Evolutionary conservation across 1,284 basidiomycete species (phyloP).

Genomic region (Mycena sp.): DNA sequence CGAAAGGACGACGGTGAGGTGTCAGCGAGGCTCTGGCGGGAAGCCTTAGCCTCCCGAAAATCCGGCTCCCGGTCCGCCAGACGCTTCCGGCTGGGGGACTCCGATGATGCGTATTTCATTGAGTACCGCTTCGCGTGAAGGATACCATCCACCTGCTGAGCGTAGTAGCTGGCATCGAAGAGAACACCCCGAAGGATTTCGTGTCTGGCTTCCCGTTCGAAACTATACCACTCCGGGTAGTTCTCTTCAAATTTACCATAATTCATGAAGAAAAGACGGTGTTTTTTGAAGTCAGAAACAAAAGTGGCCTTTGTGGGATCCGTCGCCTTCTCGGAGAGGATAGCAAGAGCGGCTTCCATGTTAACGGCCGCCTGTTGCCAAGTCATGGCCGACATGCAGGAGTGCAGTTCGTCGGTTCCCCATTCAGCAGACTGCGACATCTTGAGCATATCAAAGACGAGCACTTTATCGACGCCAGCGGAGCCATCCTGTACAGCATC

Average conservation of each 20-base stretch:
- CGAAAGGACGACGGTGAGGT: conserved; percentile 5
- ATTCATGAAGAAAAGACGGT: conserved; percentile 2
- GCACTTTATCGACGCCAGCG: too few relatives aligned
- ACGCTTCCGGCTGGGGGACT: not conserved
- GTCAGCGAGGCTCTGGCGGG: not conserved
- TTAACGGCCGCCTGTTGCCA: too few relatives aligned
- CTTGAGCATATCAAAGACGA: too few relatives aligned
- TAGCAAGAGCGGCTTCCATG: too few relatives aligned
- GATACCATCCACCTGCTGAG: conserved; percentile 1
- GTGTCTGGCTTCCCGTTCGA: too few relatives aligned
- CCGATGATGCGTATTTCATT: not conserved
- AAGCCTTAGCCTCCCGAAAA: not conserved
- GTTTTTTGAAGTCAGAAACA: not conserved
- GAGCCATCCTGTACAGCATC: too few relatives aligned
- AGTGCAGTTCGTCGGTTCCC: too few relatives aligned
- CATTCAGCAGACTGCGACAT: too few relatives aligned
- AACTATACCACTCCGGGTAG: not conserved
- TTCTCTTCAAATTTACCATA: conserved; percentile 8
- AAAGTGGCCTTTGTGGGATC: too few relatives aligned
- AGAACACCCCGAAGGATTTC: not conserved
- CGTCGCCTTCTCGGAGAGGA: too few relatives aligned
- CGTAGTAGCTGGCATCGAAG: conserved; percentile 1
- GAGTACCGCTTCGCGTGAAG: conserved; percentile 3
- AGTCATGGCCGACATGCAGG: too few relatives aligned
- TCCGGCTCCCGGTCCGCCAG: conserved; percentile 3